Evolutionary conservation across 1,139 yeast species (phyloP), one percentile per base, ranked within the genome.

Genomic region (Arxiozyma heterogenica): DNA sequence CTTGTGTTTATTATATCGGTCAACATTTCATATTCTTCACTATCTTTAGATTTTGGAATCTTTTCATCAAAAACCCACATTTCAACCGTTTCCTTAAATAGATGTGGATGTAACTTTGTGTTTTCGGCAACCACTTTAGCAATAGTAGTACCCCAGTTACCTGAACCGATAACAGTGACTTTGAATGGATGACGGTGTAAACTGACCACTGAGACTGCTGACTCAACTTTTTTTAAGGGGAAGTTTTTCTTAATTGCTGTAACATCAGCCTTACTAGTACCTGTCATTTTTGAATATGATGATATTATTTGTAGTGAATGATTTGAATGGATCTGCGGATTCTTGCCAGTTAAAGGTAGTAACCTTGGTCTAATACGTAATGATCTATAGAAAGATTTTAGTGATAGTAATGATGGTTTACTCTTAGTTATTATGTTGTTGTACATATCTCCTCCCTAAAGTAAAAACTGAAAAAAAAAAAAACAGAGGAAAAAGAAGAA

Each of bases 21-120:
- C 65, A 91, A 76, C 56, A 81, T 87, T 70, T 73, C 71, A 56
- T 85, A 96, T 53, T 82, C 82, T 11, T 34, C 39, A 12, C 39
- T 34, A n/a, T 34, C 39, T 12, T 34, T 34, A 12, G 39, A 34
- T 34, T 34, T 34, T 34, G 39, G 39, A 54, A 83, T 73, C 57
- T 77, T 69, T 73, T 91, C 98, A 72, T 91, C 91, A 65, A 77
- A 87, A 34, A 91, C 98, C 98, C 98, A 91, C 97, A 91, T 90
- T 63, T 83, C 81, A 48, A 91, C 96, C 50, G 78, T 73, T 55
- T 74, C 71, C 53, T 80, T 78, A 68, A 91, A 91, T 59, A 86
- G 71, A 47, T 81, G 75, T 25, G 89, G 82, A 72, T 86, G 79
- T 61, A 79, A 84, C 45, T 75, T 76, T 50, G 91, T 75, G 72